Evolutionary conservation across 192 early-diverging fungal genomes (phyloP).

Genomic region (Phlyctochytrium arcticum): DNA sequence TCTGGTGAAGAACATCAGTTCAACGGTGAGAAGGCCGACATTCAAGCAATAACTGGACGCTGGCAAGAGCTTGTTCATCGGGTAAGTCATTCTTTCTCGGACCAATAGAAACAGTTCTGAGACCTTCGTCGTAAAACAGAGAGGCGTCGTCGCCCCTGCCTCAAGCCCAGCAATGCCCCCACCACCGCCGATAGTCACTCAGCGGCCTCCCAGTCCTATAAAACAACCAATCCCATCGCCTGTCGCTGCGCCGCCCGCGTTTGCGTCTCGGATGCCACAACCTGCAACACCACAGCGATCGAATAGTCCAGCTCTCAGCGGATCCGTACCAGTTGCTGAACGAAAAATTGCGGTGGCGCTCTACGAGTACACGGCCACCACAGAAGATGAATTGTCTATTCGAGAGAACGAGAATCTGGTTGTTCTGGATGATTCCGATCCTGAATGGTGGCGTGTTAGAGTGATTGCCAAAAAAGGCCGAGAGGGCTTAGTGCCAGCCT

Average conservation of each 20-base stretch:
- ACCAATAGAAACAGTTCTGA: too few species aligned
- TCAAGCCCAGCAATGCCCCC: not conserved
- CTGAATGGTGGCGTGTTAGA: constrained; percentile 88
- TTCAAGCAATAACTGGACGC: constrained; percentile 23
- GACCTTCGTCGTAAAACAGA: not conserved
- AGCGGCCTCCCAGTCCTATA: constrained; percentile 18
- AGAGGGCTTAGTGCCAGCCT: constrained; percentile 83
- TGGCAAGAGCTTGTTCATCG: constrained; percentile 37
- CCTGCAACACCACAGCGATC: not conserved
- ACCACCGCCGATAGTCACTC: not conserved
- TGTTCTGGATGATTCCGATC: constrained; percentile 81
- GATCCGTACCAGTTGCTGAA: too few species aligned
- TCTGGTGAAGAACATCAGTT: constrained; percentile 39
- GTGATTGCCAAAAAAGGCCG: constrained; percentile 53
- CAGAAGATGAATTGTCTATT: constrained; percentile 80
- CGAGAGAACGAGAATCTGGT: constrained; percentile 84
- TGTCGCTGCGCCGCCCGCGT: not conserved
- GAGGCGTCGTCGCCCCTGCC: not conserved
- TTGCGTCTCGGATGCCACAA: not conserved
- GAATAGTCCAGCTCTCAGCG: not conserved
- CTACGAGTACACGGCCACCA: constrained; percentile 84
- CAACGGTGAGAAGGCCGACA: constrained; percentile 49
- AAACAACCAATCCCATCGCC: not conserved
- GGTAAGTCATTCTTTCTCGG: too few species aligned
- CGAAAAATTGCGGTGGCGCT: constrained; percentile 64